Conservation (phyloP, 202 grass and related monocot genomes). For the Dendrocalamus latiflorus region DNA sequence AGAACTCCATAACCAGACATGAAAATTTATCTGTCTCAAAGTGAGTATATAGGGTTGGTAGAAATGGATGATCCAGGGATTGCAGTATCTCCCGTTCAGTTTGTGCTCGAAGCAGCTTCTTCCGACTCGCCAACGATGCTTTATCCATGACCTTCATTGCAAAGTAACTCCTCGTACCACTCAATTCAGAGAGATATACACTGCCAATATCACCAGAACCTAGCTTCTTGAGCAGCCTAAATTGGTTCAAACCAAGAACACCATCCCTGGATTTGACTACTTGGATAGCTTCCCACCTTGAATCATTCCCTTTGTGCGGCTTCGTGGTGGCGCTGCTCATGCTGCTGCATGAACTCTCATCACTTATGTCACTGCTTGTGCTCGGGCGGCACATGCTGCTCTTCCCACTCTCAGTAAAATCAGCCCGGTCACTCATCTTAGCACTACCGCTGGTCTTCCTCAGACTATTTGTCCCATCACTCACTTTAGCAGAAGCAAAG, state of each 20-base stretch:
- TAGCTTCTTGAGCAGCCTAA: constrained; percentile 68
- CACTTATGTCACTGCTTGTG: constrained; percentile 61
- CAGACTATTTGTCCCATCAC: constrained; percentile 68
- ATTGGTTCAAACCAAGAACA: constrained; percentile 68
- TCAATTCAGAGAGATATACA: constrained; percentile 80
- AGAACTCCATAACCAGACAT: constrained; percentile 95
- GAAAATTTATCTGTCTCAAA: constrained; percentile 96
- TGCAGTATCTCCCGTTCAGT: constrained; percentile 90
- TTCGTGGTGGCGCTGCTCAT: constrained; percentile 68
- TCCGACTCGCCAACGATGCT: constrained; percentile 70
- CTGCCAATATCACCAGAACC: constrained; percentile 82
- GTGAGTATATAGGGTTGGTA: constrained; percentile 85
- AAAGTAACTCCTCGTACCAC: constrained; percentile 71
- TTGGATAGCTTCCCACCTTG: constrained; percentile 76
- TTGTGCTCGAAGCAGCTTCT: constrained; percentile 86
- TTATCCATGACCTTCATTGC: constrained; percentile 99
- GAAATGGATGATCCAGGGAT: constrained; percentile 85
- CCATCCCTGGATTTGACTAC: constrained; percentile 56
- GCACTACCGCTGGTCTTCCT: constrained; percentile 55
- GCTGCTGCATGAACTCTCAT: constrained; percentile 79
- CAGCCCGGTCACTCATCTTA: constrained; percentile 36
- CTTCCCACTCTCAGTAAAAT: constrained; percentile 74
- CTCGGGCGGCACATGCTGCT: constrained; percentile 71
- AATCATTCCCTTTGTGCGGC: constrained; percentile 83
- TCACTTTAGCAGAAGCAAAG: constrained; percentile 74